Evolutionary conservation across 192 early-diverging fungal genomes (phyloP).

Genomic region (Geosiphon pyriformis): DNA sequence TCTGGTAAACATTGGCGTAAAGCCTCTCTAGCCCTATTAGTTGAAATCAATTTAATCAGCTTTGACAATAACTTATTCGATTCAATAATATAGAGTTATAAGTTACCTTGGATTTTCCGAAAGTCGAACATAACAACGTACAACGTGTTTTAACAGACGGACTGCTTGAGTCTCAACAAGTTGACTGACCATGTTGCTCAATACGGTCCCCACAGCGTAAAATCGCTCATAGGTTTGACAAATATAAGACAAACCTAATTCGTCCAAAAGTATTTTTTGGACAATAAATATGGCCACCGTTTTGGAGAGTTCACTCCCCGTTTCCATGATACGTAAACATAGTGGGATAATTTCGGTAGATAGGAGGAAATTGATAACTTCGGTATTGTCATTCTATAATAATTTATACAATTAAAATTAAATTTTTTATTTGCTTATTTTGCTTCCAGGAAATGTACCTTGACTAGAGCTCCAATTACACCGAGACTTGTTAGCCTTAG

Average conservation of each 20-base stretch:
- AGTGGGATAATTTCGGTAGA: slow-evolving; percentile 97
- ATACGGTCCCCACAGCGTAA: slow-evolving; percentile 90
- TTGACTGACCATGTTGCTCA: slow-evolving; percentile 90
- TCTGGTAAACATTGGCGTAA: slow-evolving; percentile 88
- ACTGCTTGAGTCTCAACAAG: slow-evolving; percentile 80
- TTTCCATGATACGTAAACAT: slow-evolving; percentile 98
- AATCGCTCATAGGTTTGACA: slow-evolving; percentile 90
- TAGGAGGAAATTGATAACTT: slow-evolving; percentile 92
- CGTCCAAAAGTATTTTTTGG: slow-evolving; percentile 93
- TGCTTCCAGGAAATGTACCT: too few relatives aligned
- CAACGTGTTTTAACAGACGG: slow-evolving; percentile 88
- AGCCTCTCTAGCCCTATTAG: slow-evolving; percentile 73
- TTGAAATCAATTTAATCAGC: background rate
- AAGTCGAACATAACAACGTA: slow-evolving; percentile 87
- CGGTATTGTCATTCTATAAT: slow-evolving; percentile 83
- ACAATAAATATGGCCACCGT: slow-evolving; percentile 99
- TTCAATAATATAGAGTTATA: background rate
- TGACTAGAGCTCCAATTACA: slow-evolving; percentile 95
- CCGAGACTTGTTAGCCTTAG: slow-evolving; percentile 88
- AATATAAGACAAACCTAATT: slow-evolving; percentile 85
- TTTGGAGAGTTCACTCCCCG: slow-evolving; percentile 93
- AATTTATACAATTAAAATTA: background rate
- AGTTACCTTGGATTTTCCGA: slow-evolving; percentile 77
- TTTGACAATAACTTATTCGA: background rate
- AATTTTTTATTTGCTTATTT: too few relatives aligned